Conservation (phyloP, 148 eudicot genomes). For the Spergularia marina region DNA sequence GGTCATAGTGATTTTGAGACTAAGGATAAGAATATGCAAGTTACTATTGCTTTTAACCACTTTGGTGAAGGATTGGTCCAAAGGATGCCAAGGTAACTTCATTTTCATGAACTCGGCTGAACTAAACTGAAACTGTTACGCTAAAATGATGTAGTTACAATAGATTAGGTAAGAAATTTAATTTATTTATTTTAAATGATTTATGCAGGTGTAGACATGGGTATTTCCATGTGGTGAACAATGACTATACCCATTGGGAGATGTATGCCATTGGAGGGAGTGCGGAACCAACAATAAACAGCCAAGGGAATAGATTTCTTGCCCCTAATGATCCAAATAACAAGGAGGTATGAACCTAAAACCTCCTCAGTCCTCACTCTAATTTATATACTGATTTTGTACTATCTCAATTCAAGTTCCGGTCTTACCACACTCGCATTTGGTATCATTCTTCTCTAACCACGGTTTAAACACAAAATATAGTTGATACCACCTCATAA, state of each 20-base stretch:
- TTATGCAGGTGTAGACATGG: constrained; percentile 58
- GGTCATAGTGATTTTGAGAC: constrained; percentile 48
- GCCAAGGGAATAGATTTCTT: constrained; percentile 67
- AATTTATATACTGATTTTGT: too few relatives aligned
- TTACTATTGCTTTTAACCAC: constrained; percentile 68
- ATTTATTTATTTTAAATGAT: background rate
- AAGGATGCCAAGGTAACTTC: constrained; percentile 64
- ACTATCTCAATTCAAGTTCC: too few relatives aligned
- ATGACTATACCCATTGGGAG: constrained; percentile 65
- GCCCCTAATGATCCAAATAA: constrained; percentile 45
- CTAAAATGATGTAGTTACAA: too few relatives aligned
- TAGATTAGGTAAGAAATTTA: too few relatives aligned
- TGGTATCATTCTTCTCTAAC: too few relatives aligned
- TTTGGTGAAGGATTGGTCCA: constrained; percentile 77
- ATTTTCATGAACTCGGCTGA: too few relatives aligned
- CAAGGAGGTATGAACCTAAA: constrained; percentile 38
- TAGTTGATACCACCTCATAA: too few relatives aligned
- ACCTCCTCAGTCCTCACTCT: too few relatives aligned
- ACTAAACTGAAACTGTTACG: too few relatives aligned
- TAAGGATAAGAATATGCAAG: constrained; percentile 61
- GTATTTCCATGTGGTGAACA: constrained; percentile 68
- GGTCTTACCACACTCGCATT: too few relatives aligned
- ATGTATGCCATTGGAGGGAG: constrained; percentile 74
- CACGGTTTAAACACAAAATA: too few relatives aligned
- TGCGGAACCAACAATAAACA: constrained; percentile 56